These are phyloP conservation scores for Agaricus blazei DNA, from an alignment of 768 basidiomycete genomes.

Conservation along the genomic window DNA sequence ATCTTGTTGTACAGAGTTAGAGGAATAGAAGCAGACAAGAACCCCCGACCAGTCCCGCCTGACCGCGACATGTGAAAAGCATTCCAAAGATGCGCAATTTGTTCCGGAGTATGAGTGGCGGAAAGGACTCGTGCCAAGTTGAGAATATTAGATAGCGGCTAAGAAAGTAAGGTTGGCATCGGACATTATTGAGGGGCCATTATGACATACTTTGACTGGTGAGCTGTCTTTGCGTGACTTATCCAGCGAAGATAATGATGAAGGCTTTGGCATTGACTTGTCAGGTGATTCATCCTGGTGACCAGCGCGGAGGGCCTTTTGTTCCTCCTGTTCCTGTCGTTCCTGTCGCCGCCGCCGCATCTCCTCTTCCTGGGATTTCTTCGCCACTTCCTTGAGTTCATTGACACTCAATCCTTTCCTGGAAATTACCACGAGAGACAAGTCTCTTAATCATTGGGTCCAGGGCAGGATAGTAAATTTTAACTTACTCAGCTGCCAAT, in stretches of 20 bases:
- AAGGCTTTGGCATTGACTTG: constrained; percentile 1
- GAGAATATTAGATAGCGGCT: constrained; percentile 82
- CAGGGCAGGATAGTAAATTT: constrained; percentile 7
- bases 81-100: constrained; percentile 83
- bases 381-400: constrained; percentile 22
- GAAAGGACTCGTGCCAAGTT: constrained; percentile 67
- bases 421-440: constrained; percentile 8
- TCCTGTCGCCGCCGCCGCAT: constrained; percentile 15
- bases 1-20: constrained; percentile 68
- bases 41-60: constrained; percentile 76
- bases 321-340: constrained; percentile 12
- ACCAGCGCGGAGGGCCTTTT: constrained; percentile 10
- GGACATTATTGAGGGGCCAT: background rate
- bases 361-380: constrained; percentile 15
- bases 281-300: constrained; percentile 7
- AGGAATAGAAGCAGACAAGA: constrained; percentile 80
- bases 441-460: constrained; percentile 17
- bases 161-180: constrained; percentile 8
- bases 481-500: constrained; percentile 38
- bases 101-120: constrained; percentile 63
- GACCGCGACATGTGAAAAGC: constrained; percentile 83
- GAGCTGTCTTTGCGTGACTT: constrained; percentile 15
- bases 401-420: constrained; percentile 39
- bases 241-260: background rate
- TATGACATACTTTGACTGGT: constrained; percentile 17